These are phyloP conservation scores for Pleurotus sapidus DNA, from an alignment of 768 basidiomycete species.

Conservation along the genomic window DNA sequence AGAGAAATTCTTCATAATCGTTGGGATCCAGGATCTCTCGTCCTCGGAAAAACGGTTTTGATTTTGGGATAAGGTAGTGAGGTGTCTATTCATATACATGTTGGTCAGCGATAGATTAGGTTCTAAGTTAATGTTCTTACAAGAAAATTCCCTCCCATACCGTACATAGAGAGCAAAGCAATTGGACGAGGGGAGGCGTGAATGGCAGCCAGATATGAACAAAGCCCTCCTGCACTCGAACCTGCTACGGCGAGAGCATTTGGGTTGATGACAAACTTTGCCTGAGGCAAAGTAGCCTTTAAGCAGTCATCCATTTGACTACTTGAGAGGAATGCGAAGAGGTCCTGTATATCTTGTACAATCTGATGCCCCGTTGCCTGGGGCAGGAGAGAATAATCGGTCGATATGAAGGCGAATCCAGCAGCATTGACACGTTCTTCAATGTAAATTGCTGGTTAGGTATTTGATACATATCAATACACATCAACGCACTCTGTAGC, in stretches of 20 bases:
- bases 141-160: conserved; percentile 60
- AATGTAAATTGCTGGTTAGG: conserved; percentile 6
- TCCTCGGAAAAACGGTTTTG: conserved; percentile 48
- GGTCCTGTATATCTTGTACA: conserved; percentile 53
- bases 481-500: conserved; percentile 44
- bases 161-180: conserved; percentile 57
- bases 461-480: conserved; percentile 1
- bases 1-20: conserved; percentile 42
- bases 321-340: conserved; percentile 44
- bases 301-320: conserved; percentile 16
- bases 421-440: conserved; percentile 42
- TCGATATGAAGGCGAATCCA: conserved; percentile 59
- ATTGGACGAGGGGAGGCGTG: conserved; percentile 49
- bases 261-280: conserved; percentile 35
- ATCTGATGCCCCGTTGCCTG: conserved; percentile 55
- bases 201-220: conserved; percentile 58
- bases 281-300: conserved; percentile 7
- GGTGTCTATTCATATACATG: conserved; percentile 32
- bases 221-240: conserved; percentile 60
- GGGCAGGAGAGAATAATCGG: conserved; percentile 60
- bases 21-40: conserved; percentile 51
- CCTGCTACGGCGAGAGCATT: conserved; percentile 50
- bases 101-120: background rate
- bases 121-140: conserved; percentile 21
- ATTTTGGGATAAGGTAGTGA: conserved; percentile 49